These are phyloP conservation scores for Globisporangium okanoganense DNA, from an alignment of 352 stramenopile species.

Conservation along the genomic window DNA sequence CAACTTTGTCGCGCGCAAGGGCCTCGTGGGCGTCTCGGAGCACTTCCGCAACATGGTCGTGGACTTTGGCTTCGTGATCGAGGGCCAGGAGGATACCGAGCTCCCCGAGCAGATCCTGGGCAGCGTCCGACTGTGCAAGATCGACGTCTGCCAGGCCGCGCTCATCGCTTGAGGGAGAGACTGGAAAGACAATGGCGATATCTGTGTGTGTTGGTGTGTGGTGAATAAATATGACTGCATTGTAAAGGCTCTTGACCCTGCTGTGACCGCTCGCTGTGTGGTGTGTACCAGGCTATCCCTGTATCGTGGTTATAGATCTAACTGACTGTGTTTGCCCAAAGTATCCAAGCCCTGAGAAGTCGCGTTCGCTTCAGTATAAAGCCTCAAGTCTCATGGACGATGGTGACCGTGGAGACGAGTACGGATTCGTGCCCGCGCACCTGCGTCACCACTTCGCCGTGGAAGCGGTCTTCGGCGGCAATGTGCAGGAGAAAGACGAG, in stretches of 20 bases:
- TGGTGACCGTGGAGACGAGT: constrained; percentile 14
- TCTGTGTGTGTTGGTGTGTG: background rate
- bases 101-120: constrained; percentile 77
- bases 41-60: constrained; percentile 82
- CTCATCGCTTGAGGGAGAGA: constrained; percentile 25
- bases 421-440: constrained; percentile 35
- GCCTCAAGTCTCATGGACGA: background rate
- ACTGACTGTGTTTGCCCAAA: background rate
- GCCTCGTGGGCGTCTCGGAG: constrained; percentile 61
- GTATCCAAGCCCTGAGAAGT: background rate
- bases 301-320: background rate
- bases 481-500: constrained; percentile 14
- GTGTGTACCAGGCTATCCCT: background rate
- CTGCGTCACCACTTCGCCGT: constrained; percentile 55
- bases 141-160: constrained; percentile 53
- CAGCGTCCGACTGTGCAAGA: constrained; percentile 70
- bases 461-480: constrained; percentile 8
- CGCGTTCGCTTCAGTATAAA: background rate
- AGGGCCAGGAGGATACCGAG: constrained; percentile 74
- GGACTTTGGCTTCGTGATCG: constrained; percentile 81
- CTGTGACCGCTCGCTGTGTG: background rate
- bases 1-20: constrained; percentile 79
- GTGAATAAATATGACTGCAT: background rate
- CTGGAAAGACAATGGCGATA: background rate
- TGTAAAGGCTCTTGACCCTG: background rate